Evolutionary conservation across 1,284 basidiomycete genomes (phyloP).

Genomic region (Moesziomyces aphidis): DNA sequence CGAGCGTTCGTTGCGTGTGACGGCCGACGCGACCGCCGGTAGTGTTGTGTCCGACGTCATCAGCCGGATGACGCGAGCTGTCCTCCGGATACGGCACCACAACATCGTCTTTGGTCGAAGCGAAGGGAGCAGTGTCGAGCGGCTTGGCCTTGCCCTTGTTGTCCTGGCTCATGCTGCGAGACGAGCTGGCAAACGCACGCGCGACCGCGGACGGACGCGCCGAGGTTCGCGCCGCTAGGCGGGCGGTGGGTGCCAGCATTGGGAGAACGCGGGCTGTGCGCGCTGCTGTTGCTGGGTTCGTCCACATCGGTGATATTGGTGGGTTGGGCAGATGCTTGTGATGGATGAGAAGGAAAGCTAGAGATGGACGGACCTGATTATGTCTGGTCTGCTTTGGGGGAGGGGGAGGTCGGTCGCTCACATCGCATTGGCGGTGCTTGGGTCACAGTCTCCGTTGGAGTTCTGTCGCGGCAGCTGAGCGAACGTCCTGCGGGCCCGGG

Average conservation of each 20-base stretch:
- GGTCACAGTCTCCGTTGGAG: conserved; percentile 11
- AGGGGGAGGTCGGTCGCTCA: no score
- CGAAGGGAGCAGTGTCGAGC: conserved; percentile 25
- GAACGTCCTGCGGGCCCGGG: neutral
- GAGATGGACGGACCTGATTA: no score
- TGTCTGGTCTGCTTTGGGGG: no score
- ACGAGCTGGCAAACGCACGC: conserved; percentile 30
- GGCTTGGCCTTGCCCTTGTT: conserved; percentile 34
- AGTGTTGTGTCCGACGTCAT: conserved; percentile 58
- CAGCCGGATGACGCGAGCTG: conserved; percentile 40
- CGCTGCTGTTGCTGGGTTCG: conserved; percentile 15
- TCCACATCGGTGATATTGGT: conserved; percentile 8
- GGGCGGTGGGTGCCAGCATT: conserved; percentile 15
- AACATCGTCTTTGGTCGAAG: conserved; percentile 39
- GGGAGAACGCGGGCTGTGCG: conserved; percentile 23
- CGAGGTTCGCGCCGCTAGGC: conserved; percentile 4
- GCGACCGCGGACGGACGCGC: conserved; percentile 13
- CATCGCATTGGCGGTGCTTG: neutral
- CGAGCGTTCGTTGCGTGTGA: conserved; percentile 56
- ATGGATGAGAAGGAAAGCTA: neutral
- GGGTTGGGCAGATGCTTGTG: neutral
- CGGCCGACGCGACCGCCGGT: conserved; percentile 54
- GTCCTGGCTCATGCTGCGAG: conserved; percentile 25
- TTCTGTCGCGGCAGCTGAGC: neutral
- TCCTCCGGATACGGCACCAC: conserved; percentile 40